Conservation (phyloP, 2,329 filamentous ascomycete genomes). For the Colletotrichum gigasporum region DNA sequence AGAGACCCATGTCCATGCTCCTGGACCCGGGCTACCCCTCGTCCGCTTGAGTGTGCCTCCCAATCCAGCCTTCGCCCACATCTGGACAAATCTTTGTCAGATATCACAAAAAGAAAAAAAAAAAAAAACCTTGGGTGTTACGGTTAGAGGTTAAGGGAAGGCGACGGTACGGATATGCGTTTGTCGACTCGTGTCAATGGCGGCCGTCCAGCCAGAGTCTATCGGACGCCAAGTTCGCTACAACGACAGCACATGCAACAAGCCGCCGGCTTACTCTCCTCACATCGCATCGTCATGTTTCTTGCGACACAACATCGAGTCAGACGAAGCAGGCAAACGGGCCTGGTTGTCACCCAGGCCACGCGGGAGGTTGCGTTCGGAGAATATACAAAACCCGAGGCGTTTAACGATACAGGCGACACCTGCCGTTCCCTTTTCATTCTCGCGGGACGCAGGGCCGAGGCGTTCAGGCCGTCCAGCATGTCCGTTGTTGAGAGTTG, state of each 20-base stretch:
- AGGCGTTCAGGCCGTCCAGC: background rate
- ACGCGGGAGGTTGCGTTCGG: constrained; percentile 9
- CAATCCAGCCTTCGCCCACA: background rate
- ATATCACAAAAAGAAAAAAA: constrained; percentile 31
- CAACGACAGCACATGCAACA: background rate
- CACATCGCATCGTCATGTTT: background rate
- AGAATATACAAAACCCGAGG: constrained; percentile 9
- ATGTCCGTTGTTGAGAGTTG: constrained; percentile 1
- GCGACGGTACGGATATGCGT: background rate
- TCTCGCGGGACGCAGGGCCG: no score
- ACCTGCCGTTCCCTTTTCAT: background rate
- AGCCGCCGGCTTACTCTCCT: background rate
- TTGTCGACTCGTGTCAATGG: constrained; percentile 4
- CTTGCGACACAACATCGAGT: background rate
- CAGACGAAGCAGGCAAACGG: background rate
- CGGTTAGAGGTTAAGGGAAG: background rate
- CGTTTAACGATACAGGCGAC: background rate
- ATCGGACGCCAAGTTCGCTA: no score
- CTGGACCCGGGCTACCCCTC: constrained; percentile 13
- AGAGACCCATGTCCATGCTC: constrained; percentile 26
- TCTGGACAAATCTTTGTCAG: constrained; percentile 21
- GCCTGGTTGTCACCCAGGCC: background rate
- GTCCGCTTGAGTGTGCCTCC: background rate
- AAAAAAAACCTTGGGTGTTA: constrained; percentile 1
- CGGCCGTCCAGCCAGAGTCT: no score